phyloP scores from a whole-genome alignment of 148 eudicot genomes.

The Euryodendron excelsum region DNA sequence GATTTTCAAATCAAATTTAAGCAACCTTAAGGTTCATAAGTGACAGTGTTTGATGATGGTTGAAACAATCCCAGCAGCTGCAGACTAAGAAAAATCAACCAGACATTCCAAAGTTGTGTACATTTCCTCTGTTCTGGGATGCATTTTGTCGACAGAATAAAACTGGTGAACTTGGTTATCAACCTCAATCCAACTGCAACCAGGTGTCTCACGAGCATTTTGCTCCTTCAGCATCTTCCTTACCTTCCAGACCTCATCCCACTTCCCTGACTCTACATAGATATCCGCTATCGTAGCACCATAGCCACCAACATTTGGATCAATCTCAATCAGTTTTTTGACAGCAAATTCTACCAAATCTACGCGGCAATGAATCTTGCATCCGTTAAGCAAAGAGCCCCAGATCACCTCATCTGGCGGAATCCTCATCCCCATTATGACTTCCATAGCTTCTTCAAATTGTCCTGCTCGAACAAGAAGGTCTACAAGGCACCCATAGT shows the following conservation, averaged over 20 bases:
- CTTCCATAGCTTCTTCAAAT: conserved; percentile 59
- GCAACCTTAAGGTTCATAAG: neutral
- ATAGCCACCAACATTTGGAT: conserved; percentile 72
- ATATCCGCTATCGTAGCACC: conserved; percentile 64
- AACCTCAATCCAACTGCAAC: conserved; percentile 87
- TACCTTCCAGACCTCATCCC: conserved; percentile 58
- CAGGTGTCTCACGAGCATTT: conserved; percentile 59
- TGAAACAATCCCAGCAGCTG: neutral
- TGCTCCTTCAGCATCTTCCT: conserved; percentile 49
- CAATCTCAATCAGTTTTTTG: conserved; percentile 51
- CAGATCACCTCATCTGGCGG: conserved; percentile 71
- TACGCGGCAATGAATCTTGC: conserved; percentile 61
- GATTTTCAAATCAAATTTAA: neutral
- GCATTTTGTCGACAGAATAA: conserved; percentile 54
- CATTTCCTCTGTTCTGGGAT: conserved; percentile 63
- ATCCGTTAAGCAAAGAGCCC: conserved; percentile 77
- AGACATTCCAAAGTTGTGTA: conserved; percentile 44
- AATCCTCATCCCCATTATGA: conserved; percentile 51
- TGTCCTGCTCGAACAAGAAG: conserved; percentile 69
- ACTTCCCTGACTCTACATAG: conserved; percentile 58
- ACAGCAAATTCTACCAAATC: conserved; percentile 66
- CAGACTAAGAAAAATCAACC: conserved; percentile 19
- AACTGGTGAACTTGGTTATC: conserved; percentile 62
- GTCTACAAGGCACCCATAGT: conserved; percentile 74
- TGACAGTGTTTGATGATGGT: neutral